phyloP scores from a whole-genome alignment of 345 rosid genomes.

The Capsella bursapastoris region DNA sequence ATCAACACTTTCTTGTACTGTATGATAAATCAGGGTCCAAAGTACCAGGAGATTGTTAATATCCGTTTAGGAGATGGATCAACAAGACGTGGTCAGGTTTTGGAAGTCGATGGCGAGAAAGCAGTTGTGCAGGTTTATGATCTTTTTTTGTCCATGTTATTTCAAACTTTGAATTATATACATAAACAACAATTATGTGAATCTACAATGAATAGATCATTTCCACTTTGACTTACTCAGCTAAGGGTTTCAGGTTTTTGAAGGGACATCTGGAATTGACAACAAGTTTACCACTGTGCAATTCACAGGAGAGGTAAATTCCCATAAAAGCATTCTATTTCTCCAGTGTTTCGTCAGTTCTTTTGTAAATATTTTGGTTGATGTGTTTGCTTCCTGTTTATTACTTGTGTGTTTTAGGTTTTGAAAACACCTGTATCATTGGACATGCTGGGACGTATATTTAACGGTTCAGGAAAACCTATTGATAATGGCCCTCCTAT shows the following conservation, averaged over 20 bases:
- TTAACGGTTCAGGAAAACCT: slow-evolving; percentile 98
- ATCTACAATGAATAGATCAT: not conserved
- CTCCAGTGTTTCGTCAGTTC: not conserved
- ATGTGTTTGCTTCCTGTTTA: not conserved
- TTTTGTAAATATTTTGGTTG: not conserved
- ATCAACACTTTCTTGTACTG: slow-evolving; percentile 6
- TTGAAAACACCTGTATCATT: slow-evolving; percentile 90
- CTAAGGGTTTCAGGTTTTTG: slow-evolving; percentile 66
- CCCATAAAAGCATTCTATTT: not conserved
- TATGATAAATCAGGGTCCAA: slow-evolving; percentile 69
- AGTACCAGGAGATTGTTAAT: slow-evolving; percentile 96
- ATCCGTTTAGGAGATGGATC: slow-evolving; percentile 94
- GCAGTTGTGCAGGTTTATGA: slow-evolving; percentile 86
- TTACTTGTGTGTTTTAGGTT: slow-evolving; percentile 57
- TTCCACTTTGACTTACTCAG: slow-evolving; percentile 4
- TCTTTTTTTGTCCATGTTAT: not conserved
- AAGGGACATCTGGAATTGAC: slow-evolving; percentile 96
- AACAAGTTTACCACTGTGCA: slow-evolving; percentile 91
- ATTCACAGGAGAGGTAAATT: slow-evolving; percentile 83
- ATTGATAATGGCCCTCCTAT: slow-evolving; percentile 98
- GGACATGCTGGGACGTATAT: slow-evolving; percentile 99
- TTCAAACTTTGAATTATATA: not conserved
- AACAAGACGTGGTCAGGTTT: slow-evolving; percentile 90
- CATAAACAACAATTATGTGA: not conserved
- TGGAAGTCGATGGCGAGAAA: slow-evolving; percentile 98